phyloP scores from a whole-genome alignment of 768 basidiomycete genomes.

The Lepiota venenata region DNA sequence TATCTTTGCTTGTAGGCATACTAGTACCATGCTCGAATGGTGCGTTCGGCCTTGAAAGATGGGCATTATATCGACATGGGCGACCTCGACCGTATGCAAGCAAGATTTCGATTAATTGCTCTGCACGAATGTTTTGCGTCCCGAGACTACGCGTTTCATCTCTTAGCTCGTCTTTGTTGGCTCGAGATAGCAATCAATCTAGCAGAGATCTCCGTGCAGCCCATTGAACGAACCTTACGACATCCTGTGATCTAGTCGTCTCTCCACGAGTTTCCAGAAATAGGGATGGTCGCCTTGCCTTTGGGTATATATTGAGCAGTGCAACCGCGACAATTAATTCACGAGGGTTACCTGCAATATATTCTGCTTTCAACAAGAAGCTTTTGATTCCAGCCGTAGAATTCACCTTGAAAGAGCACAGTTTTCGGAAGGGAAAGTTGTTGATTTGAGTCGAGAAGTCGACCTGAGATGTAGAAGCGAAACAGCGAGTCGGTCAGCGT shows the following conservation, averaged over 20 bases:
- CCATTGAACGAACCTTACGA: constrained; percentile 40
- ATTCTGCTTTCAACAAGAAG: constrained; percentile 31
- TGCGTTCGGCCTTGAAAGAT: constrained; percentile 25
- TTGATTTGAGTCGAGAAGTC: constrained; percentile 20
- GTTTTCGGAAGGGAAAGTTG: constrained; percentile 29
- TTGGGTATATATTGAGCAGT: constrained; percentile 69
- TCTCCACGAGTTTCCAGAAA: constrained; percentile 51
- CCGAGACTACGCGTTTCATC: constrained; percentile 52
- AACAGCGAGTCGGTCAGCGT: constrained; percentile 21
- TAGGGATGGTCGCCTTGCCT: constrained; percentile 59
- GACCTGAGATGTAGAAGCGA: constrained; percentile 21
- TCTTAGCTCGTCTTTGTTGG: constrained; percentile 39
- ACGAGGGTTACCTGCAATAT: constrained; percentile 58
- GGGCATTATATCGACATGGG: constrained; percentile 27
- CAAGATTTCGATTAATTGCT: constrained; percentile 54
- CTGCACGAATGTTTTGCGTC: constrained; percentile 52
- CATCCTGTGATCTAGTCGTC: constrained; percentile 61
- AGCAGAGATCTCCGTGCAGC: background rate
- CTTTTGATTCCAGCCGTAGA: background rate
- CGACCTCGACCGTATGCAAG: constrained; percentile 45
- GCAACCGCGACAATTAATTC: constrained; percentile 65
- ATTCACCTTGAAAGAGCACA: constrained; percentile 36
- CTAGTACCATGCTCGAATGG: constrained; percentile 9
- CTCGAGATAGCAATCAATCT: constrained; percentile 23
- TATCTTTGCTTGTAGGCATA: constrained; percentile 28